Conservation (phyloP, 169 alveolate species). For the Plasmodium gonderi region DNA sequence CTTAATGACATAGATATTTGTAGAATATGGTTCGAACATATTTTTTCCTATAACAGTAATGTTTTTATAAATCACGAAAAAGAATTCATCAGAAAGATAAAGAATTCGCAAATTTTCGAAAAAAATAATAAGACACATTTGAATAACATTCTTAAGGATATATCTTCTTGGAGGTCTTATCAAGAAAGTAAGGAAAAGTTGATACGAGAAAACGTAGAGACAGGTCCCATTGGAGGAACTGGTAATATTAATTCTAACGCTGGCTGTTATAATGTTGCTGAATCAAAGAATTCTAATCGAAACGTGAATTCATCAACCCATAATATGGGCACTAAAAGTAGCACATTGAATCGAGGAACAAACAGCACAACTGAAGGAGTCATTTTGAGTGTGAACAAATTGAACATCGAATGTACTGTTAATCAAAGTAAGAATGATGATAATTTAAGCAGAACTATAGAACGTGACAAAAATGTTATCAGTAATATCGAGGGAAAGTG, state of each 20-base stretch:
- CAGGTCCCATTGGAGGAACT: background rate
- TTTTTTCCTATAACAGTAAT: constrained; percentile 26
- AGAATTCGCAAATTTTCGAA: constrained; percentile 42
- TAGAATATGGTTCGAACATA: constrained; percentile 67
- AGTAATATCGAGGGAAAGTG: background rate
- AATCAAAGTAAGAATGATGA: background rate
- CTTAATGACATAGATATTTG: constrained; percentile 58
- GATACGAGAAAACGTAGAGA: background rate
- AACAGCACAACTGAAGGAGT: background rate
- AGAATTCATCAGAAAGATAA: constrained; percentile 46
- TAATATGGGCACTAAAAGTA: background rate
- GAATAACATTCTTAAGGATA: constrained; percentile 36
- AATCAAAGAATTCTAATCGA: too few relatives aligned
- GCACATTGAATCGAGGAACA: background rate
- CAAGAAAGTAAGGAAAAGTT: constrained; percentile 50
- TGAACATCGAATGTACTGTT: background rate
- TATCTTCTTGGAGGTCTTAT: constrained; percentile 14
- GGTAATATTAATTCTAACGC: too few relatives aligned
- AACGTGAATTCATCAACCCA: too few relatives aligned
- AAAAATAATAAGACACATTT: constrained; percentile 49
- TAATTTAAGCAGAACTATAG: too few relatives aligned
- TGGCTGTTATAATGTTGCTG: too few relatives aligned
- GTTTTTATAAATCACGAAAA: constrained; percentile 53
- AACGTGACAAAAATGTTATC: background rate
- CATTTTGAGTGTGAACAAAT: background rate